These are phyloP conservation scores for Pythium aphanidermatum DNA, from an alignment of 352 stramenopile species.

Conservation along the genomic window DNA sequence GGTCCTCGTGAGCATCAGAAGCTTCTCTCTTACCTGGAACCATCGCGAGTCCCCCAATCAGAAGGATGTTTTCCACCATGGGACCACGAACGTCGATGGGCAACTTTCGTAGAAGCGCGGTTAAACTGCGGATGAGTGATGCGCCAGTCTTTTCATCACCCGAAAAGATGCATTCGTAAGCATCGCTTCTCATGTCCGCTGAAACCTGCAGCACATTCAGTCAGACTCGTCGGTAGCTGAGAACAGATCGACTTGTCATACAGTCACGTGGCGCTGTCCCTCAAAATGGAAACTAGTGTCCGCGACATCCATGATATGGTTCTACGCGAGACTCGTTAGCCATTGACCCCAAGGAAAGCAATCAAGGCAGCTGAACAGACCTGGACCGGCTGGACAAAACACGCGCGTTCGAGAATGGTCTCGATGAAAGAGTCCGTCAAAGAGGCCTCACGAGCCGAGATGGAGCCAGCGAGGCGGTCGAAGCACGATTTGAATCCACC, in stretches of 20 bases:
- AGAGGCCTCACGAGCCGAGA: neutral
- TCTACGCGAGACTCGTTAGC: conserved; percentile 1
- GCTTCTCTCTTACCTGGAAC: conserved; percentile 58
- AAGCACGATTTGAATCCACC: conserved; percentile 41
- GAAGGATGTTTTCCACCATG: conserved; percentile 70
- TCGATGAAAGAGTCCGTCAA: conserved; percentile 16
- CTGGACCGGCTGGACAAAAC: conserved; percentile 52
- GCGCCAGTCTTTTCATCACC: conserved; percentile 29
- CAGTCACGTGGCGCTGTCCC: neutral
- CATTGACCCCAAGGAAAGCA: neutral
- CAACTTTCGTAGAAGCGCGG: conserved; percentile 43
- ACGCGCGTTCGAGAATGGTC: conserved; percentile 68
- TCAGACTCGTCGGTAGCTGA: neutral
- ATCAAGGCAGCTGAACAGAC: neutral
- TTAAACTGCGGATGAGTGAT: conserved; percentile 52
- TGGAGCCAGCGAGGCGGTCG: conserved; percentile 10
- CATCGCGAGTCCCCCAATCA: conserved; percentile 72
- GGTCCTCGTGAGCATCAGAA: no score
- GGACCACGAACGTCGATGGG: conserved; percentile 59
- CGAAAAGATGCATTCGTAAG: conserved; percentile 23
- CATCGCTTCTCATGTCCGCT: conserved; percentile 8
- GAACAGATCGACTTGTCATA: neutral
- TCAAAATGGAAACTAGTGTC: conserved; percentile 13
- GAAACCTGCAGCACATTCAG: conserved; percentile 14
- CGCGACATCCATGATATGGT: conserved; percentile 19